These are phyloP conservation scores for Phytophthora cryptogea DNA, from an alignment of 352 stramenopile species.

Conservation along the genomic window DNA sequence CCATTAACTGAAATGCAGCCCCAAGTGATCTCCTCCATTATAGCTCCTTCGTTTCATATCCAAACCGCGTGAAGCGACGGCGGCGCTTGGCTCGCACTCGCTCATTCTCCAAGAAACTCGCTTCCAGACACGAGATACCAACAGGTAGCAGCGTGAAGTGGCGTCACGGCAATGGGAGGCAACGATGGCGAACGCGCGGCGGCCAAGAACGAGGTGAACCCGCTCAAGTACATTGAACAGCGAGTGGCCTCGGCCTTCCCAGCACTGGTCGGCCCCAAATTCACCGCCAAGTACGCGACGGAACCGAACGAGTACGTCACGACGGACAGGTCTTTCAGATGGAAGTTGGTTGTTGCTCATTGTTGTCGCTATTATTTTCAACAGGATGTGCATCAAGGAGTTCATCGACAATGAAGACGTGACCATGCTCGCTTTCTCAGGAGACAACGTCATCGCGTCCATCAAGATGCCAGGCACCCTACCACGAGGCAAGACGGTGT, in stretches of 20 bases:
- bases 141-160: neutral
- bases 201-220: slow-evolving; percentile 74
- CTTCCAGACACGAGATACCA: neutral
- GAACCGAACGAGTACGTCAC: slow-evolving; percentile 75
- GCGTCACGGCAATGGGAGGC: slow-evolving; percentile 46
- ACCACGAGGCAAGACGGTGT: slow-evolving; percentile 89
- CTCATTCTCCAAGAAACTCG: slow-evolving; percentile 8
- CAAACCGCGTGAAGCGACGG: slow-evolving; percentile 25
- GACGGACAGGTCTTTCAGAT: neutral
- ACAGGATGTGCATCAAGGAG: slow-evolving; percentile 81
- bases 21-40: slow-evolving; percentile 7
- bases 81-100: slow-evolving; percentile 3
- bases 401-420: slow-evolving; percentile 90
- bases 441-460: slow-evolving; percentile 82
- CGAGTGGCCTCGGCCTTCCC: slow-evolving; percentile 78
- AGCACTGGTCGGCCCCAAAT: slow-evolving; percentile 64
- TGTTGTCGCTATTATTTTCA: neutral
- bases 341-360: neutral
- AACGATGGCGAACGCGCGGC: slow-evolving; percentile 37
- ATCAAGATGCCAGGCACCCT: slow-evolving; percentile 90
- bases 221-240: slow-evolving; percentile 81
- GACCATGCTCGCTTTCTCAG: slow-evolving; percentile 89
- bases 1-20: slow-evolving; percentile 28
- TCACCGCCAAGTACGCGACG: slow-evolving; percentile 82
- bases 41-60: slow-evolving; percentile 23